Evolutionary conservation across 2,329 filamentous ascomycete genomes (phyloP).

Genomic region (Penicillium sp.): DNA sequence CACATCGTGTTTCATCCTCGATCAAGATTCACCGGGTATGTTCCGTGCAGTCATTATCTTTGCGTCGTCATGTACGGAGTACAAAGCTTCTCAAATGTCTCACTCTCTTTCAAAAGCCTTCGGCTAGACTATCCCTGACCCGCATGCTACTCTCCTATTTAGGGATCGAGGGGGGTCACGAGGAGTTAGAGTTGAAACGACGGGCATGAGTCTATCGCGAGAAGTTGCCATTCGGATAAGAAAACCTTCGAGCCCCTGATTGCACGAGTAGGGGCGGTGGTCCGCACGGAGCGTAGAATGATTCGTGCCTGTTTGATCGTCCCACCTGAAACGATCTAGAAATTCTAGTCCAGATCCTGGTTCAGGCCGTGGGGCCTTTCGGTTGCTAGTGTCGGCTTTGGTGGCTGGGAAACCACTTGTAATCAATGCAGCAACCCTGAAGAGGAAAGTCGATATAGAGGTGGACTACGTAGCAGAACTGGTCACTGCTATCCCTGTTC

Average conservation of each 20-base stretch:
- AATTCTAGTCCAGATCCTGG: constrained; percentile 14
- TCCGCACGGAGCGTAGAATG: constrained; percentile 17
- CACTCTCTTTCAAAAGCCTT: constrained; percentile 2
- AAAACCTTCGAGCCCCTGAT: not conserved
- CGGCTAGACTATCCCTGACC: not conserved
- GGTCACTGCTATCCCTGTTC: not conserved
- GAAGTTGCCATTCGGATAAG: constrained; percentile 12
- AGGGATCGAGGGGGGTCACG: not conserved
- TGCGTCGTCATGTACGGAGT: not conserved
- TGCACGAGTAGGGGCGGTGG: not conserved
- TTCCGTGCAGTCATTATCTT: not conserved
- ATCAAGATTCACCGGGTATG: constrained; percentile 7
- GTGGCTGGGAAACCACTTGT: constrained; percentile 1
- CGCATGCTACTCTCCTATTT: constrained; percentile 2
- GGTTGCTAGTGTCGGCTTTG: not conserved
- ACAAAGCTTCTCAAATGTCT: constrained; percentile 7
- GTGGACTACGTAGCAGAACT: not conserved
- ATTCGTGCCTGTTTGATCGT: constrained; percentile 31
- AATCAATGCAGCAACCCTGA: constrained; percentile 9
- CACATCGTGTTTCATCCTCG: constrained; percentile 12
- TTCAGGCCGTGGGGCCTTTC: constrained; percentile 11
- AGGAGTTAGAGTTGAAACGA: not conserved
- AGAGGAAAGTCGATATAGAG: constrained; percentile 1
- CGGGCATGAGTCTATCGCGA: constrained; percentile 11
- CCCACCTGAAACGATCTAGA: constrained; percentile 37